These are phyloP conservation scores for Diospyros kaki DNA, from an alignment of 148 eudicot species.

Conservation along the genomic window DNA sequence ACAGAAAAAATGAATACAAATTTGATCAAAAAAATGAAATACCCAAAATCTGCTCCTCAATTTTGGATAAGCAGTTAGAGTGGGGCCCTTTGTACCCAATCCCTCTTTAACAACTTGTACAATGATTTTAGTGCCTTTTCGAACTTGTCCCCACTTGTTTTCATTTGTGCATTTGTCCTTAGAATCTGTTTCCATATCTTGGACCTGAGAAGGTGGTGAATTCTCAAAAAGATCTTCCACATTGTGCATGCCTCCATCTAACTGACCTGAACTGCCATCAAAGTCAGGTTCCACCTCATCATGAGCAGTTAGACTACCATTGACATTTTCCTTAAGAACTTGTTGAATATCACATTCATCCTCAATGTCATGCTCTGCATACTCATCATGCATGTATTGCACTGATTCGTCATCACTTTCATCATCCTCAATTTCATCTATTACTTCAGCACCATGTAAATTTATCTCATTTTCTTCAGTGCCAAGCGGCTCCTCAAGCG, in stretches of 20 bases:
- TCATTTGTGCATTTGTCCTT: slow-evolving; percentile 24
- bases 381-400: slow-evolving; percentile 43
- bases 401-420: slow-evolving; percentile 37
- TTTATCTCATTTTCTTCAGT: slow-evolving; percentile 25
- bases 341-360: slow-evolving; percentile 38
- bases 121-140: slow-evolving; percentile 80
- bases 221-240: slow-evolving; percentile 13
- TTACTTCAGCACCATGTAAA: slow-evolving; percentile 36
- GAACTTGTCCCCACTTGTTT: slow-evolving; percentile 63
- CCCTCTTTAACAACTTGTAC: slow-evolving; percentile 97
- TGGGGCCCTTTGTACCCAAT: slow-evolving; percentile 82
- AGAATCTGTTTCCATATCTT: slow-evolving; percentile 18
- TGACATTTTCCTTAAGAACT: slow-evolving; percentile 31
- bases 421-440: slow-evolving; percentile 49
- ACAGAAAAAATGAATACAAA: slow-evolving; percentile 7
- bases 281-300: slow-evolving; percentile 22
- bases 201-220: slow-evolving; percentile 18
- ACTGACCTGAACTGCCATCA: slow-evolving; percentile 20
- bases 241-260: slow-evolving; percentile 26
- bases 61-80: slow-evolving; percentile 82
- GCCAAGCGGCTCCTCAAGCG: slow-evolving; percentile 29
- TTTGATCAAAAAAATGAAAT: slow-evolving; percentile 10
- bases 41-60: slow-evolving; percentile 98
- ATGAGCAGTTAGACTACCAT: slow-evolving; percentile 33
- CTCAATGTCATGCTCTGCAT: slow-evolving; percentile 47